phyloP scores from a whole-genome alignment of 2,329 filamentous ascomycete species.

The Fusarium euwallaceae region DNA sequence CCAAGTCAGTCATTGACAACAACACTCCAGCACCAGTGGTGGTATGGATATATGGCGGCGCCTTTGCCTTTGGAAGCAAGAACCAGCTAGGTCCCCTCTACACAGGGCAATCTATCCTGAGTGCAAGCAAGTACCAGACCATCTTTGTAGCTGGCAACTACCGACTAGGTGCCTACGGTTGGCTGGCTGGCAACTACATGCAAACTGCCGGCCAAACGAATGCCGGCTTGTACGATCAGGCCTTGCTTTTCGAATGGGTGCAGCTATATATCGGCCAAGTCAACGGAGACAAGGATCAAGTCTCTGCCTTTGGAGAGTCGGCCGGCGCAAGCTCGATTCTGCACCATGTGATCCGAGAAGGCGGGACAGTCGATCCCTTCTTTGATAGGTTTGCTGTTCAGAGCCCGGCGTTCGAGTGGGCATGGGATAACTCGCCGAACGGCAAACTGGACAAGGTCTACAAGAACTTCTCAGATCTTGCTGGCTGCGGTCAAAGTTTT shows the following conservation, averaged over 20 bases:
- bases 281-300: not conserved
- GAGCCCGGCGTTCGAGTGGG: conserved; percentile 30
- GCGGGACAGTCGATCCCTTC: not conserved
- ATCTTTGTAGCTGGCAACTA: not conserved
- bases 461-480: conserved; percentile 9
- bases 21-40: not conserved
- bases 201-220: not conserved
- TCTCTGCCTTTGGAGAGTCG: not conserved
- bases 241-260: not conserved
- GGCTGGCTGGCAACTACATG: not conserved
- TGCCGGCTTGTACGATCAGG: not conserved
- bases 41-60: not conserved
- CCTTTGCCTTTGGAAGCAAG: not conserved
- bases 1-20: not conserved
- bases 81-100: not conserved
- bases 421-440: conserved; percentile 27
- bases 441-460: conserved; percentile 24
- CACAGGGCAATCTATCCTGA: not conserved
- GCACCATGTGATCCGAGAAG: not conserved
- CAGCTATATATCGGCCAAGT: not conserved
- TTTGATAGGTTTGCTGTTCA: not conserved
- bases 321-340: not conserved
- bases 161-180: not conserved
- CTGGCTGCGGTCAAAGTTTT: conserved; percentile 5
- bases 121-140: not conserved